Percentiles rank a stretch among this genome's conserved stretches.
Conservation (phyloP, 1,284 basidiomycete species). For the Trichosporon coremiiforme region DNA sequence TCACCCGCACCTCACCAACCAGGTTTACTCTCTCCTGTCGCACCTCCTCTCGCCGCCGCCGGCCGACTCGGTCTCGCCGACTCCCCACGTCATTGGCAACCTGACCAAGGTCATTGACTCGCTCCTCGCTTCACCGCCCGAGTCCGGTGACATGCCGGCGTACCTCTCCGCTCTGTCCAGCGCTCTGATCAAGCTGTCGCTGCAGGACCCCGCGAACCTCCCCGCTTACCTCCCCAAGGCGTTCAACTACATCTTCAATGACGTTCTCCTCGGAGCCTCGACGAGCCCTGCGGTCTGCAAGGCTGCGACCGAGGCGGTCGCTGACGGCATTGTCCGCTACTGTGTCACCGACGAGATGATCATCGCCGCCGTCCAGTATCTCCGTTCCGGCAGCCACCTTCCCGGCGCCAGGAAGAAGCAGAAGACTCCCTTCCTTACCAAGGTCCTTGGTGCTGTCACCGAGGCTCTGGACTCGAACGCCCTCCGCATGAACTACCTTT, state of each 20-base stretch:
- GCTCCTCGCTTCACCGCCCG: slow-evolving; percentile 72
- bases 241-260: slow-evolving; percentile 76
- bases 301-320: slow-evolving; percentile 66
- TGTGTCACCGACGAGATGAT: slow-evolving; percentile 72
- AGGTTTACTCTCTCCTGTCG: slow-evolving; percentile 76
- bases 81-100: slow-evolving; percentile 51
- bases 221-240: slow-evolving; percentile 64
- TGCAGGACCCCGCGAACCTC: slow-evolving; percentile 48
- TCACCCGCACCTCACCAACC: slow-evolving; percentile 79
- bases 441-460: slow-evolving; percentile 65
- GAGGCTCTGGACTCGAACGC: slow-evolving; percentile 71
- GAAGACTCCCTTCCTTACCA: slow-evolving; percentile 63
- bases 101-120: slow-evolving; percentile 72
- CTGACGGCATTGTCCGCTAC: slow-evolving; percentile 64
- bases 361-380: slow-evolving; percentile 58
- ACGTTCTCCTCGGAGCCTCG: slow-evolving; percentile 58
- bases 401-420: slow-evolving; percentile 59
- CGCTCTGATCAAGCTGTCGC: slow-evolving; percentile 51
- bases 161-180: slow-evolving; percentile 64
- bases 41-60: slow-evolving; percentile 66
- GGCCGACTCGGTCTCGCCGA: slow-evolving; percentile 39
- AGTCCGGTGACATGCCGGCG: slow-evolving; percentile 58
- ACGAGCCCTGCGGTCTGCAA: slow-evolving; percentile 50
- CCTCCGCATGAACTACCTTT: slow-evolving; percentile 67
- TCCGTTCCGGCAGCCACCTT: slow-evolving; percentile 44